Conservation (phyloP, 2,329 filamentous ascomycete species). For the Colletotrichum destructivum region DNA sequence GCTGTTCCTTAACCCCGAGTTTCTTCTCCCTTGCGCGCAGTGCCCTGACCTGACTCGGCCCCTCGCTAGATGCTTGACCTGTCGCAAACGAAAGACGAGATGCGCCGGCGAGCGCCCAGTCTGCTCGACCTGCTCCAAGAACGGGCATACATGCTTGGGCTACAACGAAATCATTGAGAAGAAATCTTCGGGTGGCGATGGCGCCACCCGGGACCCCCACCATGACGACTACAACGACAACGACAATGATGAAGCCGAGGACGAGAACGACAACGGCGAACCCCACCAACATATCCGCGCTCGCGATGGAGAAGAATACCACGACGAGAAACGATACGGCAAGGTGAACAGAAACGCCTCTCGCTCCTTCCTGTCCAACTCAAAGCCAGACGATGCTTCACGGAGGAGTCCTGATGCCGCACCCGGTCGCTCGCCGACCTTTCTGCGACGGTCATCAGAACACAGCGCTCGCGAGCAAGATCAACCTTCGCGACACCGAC, state of each 20-base stretch:
- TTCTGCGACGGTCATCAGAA: conserved; percentile 34
- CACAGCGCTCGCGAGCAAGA: conserved; percentile 32
- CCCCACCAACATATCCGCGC: conserved; percentile 53
- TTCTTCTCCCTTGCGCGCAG: conserved; percentile 9
- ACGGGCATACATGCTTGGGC: conserved; percentile 78
- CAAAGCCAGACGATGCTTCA: background rate
- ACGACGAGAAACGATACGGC: conserved; percentile 50
- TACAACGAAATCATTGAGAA: conserved; percentile 71
- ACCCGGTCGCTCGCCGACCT: conserved; percentile 27
- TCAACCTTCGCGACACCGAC: conserved; percentile 41
- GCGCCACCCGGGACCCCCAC: conserved; percentile 39
- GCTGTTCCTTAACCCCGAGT: conserved; percentile 20
- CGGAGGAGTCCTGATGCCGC: conserved; percentile 24
- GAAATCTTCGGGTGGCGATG: conserved; percentile 49
- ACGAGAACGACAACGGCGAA: conserved; percentile 49
- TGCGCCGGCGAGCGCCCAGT: conserved; percentile 81
- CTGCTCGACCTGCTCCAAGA: conserved; percentile 81
- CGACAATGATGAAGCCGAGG: conserved; percentile 53
- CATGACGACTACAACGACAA: conserved; percentile 49
- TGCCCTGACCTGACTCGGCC: conserved; percentile 28
- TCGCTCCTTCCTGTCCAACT: conserved; percentile 7
- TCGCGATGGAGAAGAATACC: conserved; percentile 57
- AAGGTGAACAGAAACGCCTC: conserved; percentile 44
- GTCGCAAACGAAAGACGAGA: conserved; percentile 82
- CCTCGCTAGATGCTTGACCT: conserved; percentile 74